Evolutionary conservation across 768 basidiomycete species (phyloP).

Genomic region (Amylocystis lapponica): DNA sequence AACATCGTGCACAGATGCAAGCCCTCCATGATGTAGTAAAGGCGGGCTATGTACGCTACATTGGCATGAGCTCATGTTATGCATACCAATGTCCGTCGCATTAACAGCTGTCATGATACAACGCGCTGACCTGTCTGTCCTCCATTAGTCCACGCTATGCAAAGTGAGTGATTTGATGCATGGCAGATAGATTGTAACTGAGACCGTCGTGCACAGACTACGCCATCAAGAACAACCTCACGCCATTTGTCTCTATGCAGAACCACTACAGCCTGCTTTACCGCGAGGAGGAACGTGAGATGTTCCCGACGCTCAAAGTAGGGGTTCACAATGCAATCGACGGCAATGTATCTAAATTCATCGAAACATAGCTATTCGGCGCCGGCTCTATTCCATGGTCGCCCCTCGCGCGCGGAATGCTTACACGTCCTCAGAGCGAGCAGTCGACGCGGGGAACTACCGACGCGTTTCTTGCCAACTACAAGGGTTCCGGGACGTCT

Average conservation of each 20-base stretch:
- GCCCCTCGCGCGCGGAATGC: constrained; percentile 29
- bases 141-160: constrained; percentile 26
- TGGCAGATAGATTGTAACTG: not conserved
- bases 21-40: constrained; percentile 42
- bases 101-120: not conserved
- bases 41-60: constrained; percentile 37
- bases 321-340: not conserved
- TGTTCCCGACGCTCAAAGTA: constrained; percentile 43
- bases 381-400: constrained; percentile 35
- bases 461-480: constrained; percentile 14
- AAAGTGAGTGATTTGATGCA: constrained; percentile 16
- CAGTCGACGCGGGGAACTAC: constrained; percentile 19
- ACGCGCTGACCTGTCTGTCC: not conserved
- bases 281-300: constrained; percentile 56
- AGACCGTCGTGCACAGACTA: constrained; percentile 25
- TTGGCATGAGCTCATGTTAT: constrained; percentile 33
- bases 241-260: constrained; percentile 61
- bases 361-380: constrained; percentile 15
- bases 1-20: constrained; percentile 28
- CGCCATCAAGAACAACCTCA: constrained; percentile 32
- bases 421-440: constrained; percentile 20
- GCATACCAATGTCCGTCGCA: constrained; percentile 27
- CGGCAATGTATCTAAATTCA: not conserved
- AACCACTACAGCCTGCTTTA: constrained; percentile 53
- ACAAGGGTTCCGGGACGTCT: constrained; percentile 10